phyloP scores from a whole-genome alignment of 2,329 filamentous ascomycete species.

The Trichoderma arundinaceum region DNA sequence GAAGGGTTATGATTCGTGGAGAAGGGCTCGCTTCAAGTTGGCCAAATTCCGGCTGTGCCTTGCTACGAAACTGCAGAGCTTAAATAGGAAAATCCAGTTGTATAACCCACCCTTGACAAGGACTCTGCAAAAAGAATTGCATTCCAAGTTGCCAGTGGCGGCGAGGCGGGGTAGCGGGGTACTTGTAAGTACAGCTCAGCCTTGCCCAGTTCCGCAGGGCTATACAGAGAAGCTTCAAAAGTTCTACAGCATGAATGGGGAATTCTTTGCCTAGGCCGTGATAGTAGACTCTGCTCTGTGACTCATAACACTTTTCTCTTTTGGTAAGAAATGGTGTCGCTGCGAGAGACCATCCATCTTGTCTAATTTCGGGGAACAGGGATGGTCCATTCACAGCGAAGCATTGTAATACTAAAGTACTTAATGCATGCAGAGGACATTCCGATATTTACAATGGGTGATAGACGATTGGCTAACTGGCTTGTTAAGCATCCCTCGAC shows the following conservation, averaged over 20 bases:
- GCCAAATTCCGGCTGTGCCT: background rate
- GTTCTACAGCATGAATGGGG: background rate
- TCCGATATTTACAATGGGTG: background rate
- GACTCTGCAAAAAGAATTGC: background rate
- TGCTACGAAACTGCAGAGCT: background rate
- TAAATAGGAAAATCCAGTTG: constrained; percentile 1
- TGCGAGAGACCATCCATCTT: background rate
- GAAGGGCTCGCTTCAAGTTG: background rate
- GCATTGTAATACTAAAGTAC: constrained; percentile 15
- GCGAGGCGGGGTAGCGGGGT: constrained; percentile 49
- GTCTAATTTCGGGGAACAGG: background rate
- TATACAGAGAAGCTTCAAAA: background rate
- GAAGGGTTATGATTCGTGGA: background rate
- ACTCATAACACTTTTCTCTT: background rate
- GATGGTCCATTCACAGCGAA: background rate
- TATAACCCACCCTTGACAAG: constrained; percentile 7
- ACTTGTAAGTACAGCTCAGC: constrained; percentile 31
- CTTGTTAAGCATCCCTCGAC: background rate
- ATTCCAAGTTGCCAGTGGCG: constrained; percentile 29
- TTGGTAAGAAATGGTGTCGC: background rate
- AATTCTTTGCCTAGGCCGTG: background rate
- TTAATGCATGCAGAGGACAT: constrained; percentile 2
- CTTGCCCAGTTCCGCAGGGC: background rate
- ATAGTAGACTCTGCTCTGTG: background rate
- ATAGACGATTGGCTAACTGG: constrained; percentile 5